These are phyloP conservation scores for Cornus kousa DNA, from an alignment of 148 eudicot genomes.

Conservation along the genomic window DNA sequence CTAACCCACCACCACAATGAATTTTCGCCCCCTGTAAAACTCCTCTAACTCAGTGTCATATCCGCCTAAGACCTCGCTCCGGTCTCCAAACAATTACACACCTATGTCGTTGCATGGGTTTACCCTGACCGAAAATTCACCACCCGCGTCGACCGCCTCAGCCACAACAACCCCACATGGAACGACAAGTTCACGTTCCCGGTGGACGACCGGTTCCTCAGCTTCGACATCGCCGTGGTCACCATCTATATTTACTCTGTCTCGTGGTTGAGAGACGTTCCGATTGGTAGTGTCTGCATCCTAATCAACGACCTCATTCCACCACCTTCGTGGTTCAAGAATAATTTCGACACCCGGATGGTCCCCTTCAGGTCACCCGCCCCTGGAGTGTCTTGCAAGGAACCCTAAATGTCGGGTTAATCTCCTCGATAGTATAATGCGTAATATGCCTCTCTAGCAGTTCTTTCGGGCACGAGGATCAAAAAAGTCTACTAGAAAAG, in stretches of 20 bases:
- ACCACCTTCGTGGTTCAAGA: background rate
- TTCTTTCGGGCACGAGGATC: too few relatives aligned
- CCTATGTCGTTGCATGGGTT: conserved; percentile 34
- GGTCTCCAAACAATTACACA: conserved; percentile 30
- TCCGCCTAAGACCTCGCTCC: conserved; percentile 43
- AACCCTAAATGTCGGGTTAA: conserved; percentile 22
- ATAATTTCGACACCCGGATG: background rate
- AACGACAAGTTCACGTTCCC: conserved; percentile 10
- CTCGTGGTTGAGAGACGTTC: conserved; percentile 38
- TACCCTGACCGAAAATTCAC: conserved; percentile 27
- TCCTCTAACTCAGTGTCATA: conserved; percentile 27
- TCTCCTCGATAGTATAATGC: background rate
- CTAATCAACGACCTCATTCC: conserved; percentile 11
- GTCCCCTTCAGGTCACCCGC: conserved; percentile 17
- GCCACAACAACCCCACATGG: conserved; percentile 33
- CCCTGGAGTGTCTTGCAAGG: conserved; percentile 35
- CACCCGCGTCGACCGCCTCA: conserved; percentile 31
- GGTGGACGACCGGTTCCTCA: conserved; percentile 26
- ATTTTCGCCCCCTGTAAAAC: conserved; percentile 11
- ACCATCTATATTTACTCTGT: conserved; percentile 34
- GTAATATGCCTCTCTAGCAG: background rate
- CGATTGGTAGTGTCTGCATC: conserved; percentile 28
- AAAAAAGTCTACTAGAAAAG: too few relatives aligned
- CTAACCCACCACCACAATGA: background rate
- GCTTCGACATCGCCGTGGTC: conserved; percentile 11